A percentile compares a stretch with the other conserved stretches of the same genome.
phyloP scores from a whole-genome alignment of 1,284 basidiomycete genomes.

The Ustilago trichophora region DNA sequence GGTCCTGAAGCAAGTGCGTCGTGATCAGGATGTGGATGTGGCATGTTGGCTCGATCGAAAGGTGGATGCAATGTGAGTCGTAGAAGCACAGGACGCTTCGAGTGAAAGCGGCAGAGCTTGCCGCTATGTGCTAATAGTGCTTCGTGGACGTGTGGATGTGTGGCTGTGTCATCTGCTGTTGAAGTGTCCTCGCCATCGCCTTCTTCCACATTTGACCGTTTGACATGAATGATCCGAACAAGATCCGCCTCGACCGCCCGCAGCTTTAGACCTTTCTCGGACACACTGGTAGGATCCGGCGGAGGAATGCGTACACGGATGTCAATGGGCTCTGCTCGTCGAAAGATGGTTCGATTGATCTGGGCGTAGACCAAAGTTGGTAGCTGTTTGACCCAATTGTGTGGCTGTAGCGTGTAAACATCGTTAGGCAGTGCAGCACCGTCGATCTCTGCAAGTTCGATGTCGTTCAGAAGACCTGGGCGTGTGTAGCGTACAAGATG shows the following conservation, averaged over 20 bases:
- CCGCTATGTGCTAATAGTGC: slow-evolving; percentile 58
- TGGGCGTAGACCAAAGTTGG: slow-evolving; percentile 52
- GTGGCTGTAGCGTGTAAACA: slow-evolving; percentile 43
- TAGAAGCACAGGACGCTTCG: slow-evolving; percentile 51
- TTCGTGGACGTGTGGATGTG: slow-evolving; percentile 29
- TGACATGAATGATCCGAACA: slow-evolving; percentile 54
- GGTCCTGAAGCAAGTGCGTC: slow-evolving; percentile 54
- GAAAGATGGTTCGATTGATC: slow-evolving; percentile 58
- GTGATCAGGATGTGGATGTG: slow-evolving; percentile 62
- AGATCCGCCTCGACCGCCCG: slow-evolving; percentile 60
- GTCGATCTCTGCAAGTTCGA: slow-evolving; percentile 26
- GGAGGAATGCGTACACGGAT: slow-evolving; percentile 60
- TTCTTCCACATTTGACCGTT: background rate
- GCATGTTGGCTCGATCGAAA: slow-evolving; percentile 57
- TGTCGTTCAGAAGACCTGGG: slow-evolving; percentile 39
- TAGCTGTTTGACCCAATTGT: slow-evolving; percentile 45
- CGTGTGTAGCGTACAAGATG: slow-evolving; percentile 60
- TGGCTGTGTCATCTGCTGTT: background rate
- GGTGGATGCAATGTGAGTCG: slow-evolving; percentile 59
- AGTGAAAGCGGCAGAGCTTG: slow-evolving; percentile 63
- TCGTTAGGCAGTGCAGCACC: slow-evolving; percentile 14
- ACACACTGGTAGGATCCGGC: slow-evolving; percentile 37
- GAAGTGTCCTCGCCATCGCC: background rate
- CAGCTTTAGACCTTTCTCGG: slow-evolving; percentile 55
- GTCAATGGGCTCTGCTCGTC: slow-evolving; percentile 61